A percentile compares a stretch with the other conserved stretches of the same genome.
Conservation (phyloP, 2,329 filamentous ascomycete species). For the Torrubiellomyces zombiae region DNA sequence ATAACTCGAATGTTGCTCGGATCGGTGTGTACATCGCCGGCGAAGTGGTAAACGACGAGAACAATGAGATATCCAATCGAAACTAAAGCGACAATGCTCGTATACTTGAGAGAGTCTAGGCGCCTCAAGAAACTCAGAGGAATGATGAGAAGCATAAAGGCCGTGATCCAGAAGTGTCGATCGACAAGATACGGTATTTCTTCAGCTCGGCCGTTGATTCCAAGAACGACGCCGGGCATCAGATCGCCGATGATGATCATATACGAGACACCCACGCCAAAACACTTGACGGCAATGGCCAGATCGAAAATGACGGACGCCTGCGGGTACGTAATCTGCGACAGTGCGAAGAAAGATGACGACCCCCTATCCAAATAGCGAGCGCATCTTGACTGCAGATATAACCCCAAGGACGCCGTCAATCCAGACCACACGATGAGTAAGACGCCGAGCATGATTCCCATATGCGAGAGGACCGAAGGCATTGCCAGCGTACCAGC, state of each 20-base stretch:
- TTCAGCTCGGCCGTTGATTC: slow-evolving; percentile 52
- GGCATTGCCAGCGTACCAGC: slow-evolving; percentile 91
- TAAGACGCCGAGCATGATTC: slow-evolving; percentile 66
- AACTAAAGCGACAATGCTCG: slow-evolving; percentile 75
- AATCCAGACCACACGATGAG: slow-evolving; percentile 85
- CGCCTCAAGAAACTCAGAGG: slow-evolving; percentile 82
- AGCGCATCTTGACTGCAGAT: slow-evolving; percentile 84
- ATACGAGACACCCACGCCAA: slow-evolving; percentile 92
- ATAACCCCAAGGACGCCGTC: slow-evolving; percentile 82
- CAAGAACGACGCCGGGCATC: slow-evolving; percentile 85
- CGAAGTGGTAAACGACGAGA: slow-evolving; percentile 83
- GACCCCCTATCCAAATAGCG: slow-evolving; percentile 80
- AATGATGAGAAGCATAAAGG: slow-evolving; percentile 92
- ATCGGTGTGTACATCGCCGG: slow-evolving; percentile 58
- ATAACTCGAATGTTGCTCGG: slow-evolving; percentile 62
- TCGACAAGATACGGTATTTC: slow-evolving; percentile 61
- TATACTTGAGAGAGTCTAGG: slow-evolving; percentile 93
- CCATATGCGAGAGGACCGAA: slow-evolving; percentile 90
- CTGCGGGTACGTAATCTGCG: slow-evolving; percentile 92
- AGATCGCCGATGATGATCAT: slow-evolving; percentile 97
- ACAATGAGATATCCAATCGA: slow-evolving; percentile 92
- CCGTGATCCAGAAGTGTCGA: slow-evolving; percentile 93
- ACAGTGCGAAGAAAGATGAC: slow-evolving; percentile 90
- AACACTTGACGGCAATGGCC: slow-evolving; percentile 94
- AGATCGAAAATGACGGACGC: slow-evolving; percentile 89